These are phyloP conservation scores for Podaxis pistillaris DNA, from an alignment of 768 basidiomycete genomes.

Conservation along the genomic window DNA sequence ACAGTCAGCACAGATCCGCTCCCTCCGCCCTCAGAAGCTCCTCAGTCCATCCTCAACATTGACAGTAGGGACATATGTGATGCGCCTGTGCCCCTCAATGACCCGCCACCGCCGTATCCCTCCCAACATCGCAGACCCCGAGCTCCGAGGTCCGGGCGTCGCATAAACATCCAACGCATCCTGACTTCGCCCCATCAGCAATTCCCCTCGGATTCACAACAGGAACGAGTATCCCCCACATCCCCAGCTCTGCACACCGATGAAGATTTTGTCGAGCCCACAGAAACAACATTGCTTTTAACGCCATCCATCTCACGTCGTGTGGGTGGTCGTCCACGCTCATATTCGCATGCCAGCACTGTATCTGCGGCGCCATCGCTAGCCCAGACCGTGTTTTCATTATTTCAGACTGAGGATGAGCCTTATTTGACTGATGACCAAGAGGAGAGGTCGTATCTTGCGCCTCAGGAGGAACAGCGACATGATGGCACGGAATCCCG, in stretches of 20 bases:
- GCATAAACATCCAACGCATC: conserved; percentile 21
- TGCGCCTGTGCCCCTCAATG: conserved; percentile 23
- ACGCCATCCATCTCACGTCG: conserved; percentile 24
- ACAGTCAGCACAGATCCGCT: background rate
- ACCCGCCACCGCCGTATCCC: conserved; percentile 77
- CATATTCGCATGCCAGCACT: conserved; percentile 56
- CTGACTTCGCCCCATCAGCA: conserved; percentile 17
- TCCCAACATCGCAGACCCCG: conserved; percentile 41
- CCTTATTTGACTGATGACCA: conserved; percentile 28
- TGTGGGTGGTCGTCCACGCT: conserved; percentile 40
- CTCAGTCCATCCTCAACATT: background rate
- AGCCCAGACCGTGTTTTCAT: conserved; percentile 64
- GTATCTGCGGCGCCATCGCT: conserved; percentile 61
- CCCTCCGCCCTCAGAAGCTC: background rate
- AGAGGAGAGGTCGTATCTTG: conserved; percentile 18
- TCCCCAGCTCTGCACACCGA: conserved; percentile 21
- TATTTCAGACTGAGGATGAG: conserved; percentile 57
- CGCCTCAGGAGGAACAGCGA: conserved; percentile 11
- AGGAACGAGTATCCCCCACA: background rate
- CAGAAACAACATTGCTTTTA: conserved; percentile 52
- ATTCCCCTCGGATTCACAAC: conserved; percentile 19
- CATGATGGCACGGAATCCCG: background rate
- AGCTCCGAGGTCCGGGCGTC: conserved; percentile 27
- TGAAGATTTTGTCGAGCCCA: conserved; percentile 26
- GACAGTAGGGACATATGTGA: background rate